phyloP scores from a whole-genome alignment of 2,329 filamentous ascomycete species.

The Blastomyces parvus region DNA sequence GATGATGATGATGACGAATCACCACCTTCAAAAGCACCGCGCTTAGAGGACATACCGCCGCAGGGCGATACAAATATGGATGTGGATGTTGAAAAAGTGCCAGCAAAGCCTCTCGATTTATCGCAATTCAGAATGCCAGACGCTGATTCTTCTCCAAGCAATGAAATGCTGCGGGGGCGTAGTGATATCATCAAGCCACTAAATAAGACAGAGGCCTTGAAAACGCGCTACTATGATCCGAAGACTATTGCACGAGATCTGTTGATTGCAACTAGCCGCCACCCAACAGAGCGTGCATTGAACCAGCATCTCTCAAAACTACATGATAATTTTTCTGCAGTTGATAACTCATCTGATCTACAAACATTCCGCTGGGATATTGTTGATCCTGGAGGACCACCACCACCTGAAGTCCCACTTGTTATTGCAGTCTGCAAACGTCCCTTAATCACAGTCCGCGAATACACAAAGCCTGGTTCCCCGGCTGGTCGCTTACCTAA shows the following conservation, averaged over 20 bases:
- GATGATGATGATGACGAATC: conserved; percentile 42
- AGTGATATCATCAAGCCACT: conserved; percentile 38
- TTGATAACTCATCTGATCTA: conserved; percentile 44
- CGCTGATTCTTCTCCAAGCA: conserved; percentile 6
- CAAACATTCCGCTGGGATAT: conserved; percentile 53
- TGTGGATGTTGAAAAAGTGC: conserved; percentile 1
- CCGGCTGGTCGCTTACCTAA: conserved; percentile 7
- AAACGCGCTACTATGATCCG: conserved; percentile 48
- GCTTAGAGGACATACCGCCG: conserved; percentile 3
- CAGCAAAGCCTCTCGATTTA: conserved; percentile 4
- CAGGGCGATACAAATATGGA: conserved; percentile 6
- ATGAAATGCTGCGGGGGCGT: conserved; percentile 19
- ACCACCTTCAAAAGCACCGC: conserved; percentile 23
- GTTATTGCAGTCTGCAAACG: conserved; percentile 20
- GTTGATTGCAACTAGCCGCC: conserved; percentile 51
- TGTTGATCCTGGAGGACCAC: conserved; percentile 48
- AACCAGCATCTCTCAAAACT: conserved; percentile 51
- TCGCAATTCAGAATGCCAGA: conserved; percentile 8
- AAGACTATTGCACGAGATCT: conserved; percentile 56
- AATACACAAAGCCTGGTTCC: background rate
- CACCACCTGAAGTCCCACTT: conserved; percentile 21
- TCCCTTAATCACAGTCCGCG: conserved; percentile 16
- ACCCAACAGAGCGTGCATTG: conserved; percentile 49
- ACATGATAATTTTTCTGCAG: conserved; percentile 32
- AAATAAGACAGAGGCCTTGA: conserved; percentile 27